Base-by-base conservation (phyloP, 2,329 filamentous ascomycete genomes). In the Monosporascus sp. region DNA sequence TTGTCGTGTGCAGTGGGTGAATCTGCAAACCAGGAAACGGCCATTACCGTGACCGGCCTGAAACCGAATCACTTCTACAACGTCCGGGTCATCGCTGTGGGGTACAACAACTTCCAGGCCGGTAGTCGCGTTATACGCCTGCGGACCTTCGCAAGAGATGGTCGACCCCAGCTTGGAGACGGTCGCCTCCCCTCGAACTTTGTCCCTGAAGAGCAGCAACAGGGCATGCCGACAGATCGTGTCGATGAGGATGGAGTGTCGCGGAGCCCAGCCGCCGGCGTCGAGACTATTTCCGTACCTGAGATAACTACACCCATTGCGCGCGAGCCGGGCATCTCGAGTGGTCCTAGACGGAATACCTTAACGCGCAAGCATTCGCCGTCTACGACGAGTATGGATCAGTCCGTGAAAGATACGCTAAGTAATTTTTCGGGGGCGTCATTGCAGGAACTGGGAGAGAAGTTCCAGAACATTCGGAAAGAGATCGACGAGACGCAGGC, bases 41-140 rank as follows among this genome's bases (percentile, higher is more conserved):
- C 90, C n/a, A 91, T 97, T 50, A 92, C 89, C 46, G 91, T 99
- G 51, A 91, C 88, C 34, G 90, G 92, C 39, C 78, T 99, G 7
- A 86, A 88, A 62, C 91, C 94, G 0, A 85, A 88, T 59, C 89
- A 89, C 63, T 95, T 92, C 64, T 97, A 97, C 72, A 95, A 96
- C 59, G 86, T 99, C 27, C 87, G 93, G 55, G 90, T 97, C 51
- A 89, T 97, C 60, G 90, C 93, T 39, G 88, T 97, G 51, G 96
- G 93, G 48, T 83, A 87, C 31, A 90, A 92, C 61, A 95, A 94
- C 69, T 97, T 97, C 64, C 90, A 96, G 66, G 90, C 92, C 1
- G 88, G 90, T 38, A 97, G 94, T 68, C 80, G 84, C 5, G 84
- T 95, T 38, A 85, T 97, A 58, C 88, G 94, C 51, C 77, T 99